A percentile compares a stretch with the other conserved stretches of the same genome.
These are phyloP conservation scores for Plasmodium sp. DNA, from an alignment of 169 alveolate genomes.

Conservation along the genomic window DNA sequence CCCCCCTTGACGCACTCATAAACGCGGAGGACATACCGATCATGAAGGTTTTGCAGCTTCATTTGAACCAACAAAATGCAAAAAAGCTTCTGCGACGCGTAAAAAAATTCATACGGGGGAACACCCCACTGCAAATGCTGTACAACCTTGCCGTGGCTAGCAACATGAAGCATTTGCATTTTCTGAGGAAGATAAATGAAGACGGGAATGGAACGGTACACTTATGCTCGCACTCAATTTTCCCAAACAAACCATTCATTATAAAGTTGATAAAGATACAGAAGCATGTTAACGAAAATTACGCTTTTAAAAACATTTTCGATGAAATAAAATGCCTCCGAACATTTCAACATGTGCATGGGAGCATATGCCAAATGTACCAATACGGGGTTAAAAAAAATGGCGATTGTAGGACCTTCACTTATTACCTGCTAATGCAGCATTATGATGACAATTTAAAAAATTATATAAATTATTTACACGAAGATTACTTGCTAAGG, in stretches of 20 bases:
- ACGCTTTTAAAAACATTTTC: slow-evolving; percentile 39
- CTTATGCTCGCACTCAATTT: slow-evolving; percentile 1
- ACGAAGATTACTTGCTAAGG: slow-evolving; percentile 5
- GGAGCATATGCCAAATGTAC: slow-evolving; percentile 16
- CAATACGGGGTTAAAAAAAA: slow-evolving; percentile 35
- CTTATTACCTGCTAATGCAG: slow-evolving; percentile 39
- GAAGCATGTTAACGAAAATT: slow-evolving; percentile 42
- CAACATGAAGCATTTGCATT: neutral
- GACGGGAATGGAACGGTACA: slow-evolving; percentile 34
- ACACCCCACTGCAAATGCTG: neutral
- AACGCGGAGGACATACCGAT: slow-evolving; percentile 26
- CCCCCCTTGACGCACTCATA: neutral
- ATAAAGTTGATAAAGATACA: slow-evolving; percentile 38
- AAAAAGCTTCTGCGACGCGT: neutral
- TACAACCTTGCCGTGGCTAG: slow-evolving; percentile 23
- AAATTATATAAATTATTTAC: neutral
- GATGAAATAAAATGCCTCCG: slow-evolving; percentile 61
- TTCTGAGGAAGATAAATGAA: slow-evolving; percentile 26
- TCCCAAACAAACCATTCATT: neutral
- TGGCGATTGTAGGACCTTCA: slow-evolving; percentile 12
- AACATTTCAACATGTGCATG: slow-evolving; percentile 15
- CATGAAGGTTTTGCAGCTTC: slow-evolving; percentile 33
- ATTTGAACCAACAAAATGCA: neutral
- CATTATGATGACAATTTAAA: slow-evolving; percentile 31
- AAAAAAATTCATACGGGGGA: neutral